phyloP scores from a whole-genome alignment of 2,329 filamentous ascomycete genomes.

The Macrophomina tecta region DNA sequence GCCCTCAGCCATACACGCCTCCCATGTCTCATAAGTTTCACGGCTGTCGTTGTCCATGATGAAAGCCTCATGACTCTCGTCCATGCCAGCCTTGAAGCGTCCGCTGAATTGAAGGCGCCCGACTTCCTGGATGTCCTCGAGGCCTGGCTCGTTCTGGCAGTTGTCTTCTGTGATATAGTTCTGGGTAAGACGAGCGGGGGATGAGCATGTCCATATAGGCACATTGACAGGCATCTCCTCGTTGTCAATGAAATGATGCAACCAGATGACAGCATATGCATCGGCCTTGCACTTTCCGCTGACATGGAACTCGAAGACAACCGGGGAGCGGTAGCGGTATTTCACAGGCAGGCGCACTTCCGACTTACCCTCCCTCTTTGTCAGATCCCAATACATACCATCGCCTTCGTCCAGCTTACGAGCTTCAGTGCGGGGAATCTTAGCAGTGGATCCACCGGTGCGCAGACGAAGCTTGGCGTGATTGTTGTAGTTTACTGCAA shows the following conservation, averaged over 20 bases:
- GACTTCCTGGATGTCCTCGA: slow-evolving; percentile 77
- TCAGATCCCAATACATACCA: slow-evolving; percentile 65
- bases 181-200: slow-evolving; percentile 77
- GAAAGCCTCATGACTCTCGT: slow-evolving; percentile 82
- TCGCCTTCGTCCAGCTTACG: slow-evolving; percentile 64
- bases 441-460: slow-evolving; percentile 82
- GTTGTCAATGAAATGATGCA: slow-evolving; percentile 82
- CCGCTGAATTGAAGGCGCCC: slow-evolving; percentile 81
- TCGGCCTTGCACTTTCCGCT: slow-evolving; percentile 72
- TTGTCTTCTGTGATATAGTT: slow-evolving; percentile 91
- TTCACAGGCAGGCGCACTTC: slow-evolving; percentile 83
- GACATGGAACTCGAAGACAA: slow-evolving; percentile 85
- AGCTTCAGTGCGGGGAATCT: slow-evolving; percentile 69
- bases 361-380: slow-evolving; percentile 56
- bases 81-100: slow-evolving; percentile 87
- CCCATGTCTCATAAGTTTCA: slow-evolving; percentile 94
- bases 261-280: slow-evolving; percentile 82
- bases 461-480: slow-evolving; percentile 74
- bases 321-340: slow-evolving; percentile 85
- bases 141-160: slow-evolving; percentile 69
- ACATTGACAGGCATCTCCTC: slow-evolving; percentile 79
- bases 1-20: slow-evolving; percentile 87
- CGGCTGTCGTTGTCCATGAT: slow-evolving; percentile 86
- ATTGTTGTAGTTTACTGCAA: slow-evolving; percentile 66
- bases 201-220: slow-evolving; percentile 87